Base-by-base conservation (phyloP, 176 grass and related monocot genomes). In the Thalia dealbata region DNA sequence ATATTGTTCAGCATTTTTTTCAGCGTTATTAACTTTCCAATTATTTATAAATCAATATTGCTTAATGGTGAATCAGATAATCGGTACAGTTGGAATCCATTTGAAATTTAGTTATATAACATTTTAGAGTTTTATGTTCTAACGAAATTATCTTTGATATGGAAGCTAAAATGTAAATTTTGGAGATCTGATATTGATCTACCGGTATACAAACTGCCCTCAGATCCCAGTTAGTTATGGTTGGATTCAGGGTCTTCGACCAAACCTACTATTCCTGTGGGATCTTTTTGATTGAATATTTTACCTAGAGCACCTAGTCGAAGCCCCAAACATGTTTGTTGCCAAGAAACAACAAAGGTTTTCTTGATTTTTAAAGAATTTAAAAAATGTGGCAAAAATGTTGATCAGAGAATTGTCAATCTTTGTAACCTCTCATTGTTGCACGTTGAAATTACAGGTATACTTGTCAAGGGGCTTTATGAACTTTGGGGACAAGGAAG, bases 381-480 rank as follows among this genome's bases (percentile, higher is more conserved):
- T 58, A 19, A n/a, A 55, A 55, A 7, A n/a, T 58, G 16, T 58
- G 54, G 21, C 19, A 6, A 21, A 56, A 4, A 54, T 54, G 21
- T 56, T 56, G 52, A n/a, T 58, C 54, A 58, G 19, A 58, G 54
- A 5, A 15, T 18, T 55, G 18, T 15, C 42, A 63, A 73, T 46
- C 25, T 10, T 41, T 54, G 19, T 59, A 52, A 54, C 14, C 38
- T 64, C 26, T 28, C 50, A 24, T 50, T 52, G 48, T 77, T 68
- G 65, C 18, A 22, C 44, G 27, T 22, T 68, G 19, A 43, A 68
- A 68, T 23, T 68, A 29, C 75, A 86, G 93, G 93, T 81, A 52
- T 96, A 73, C 75, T 96, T 23, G 82, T 96, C 71, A 96, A 96
- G 81, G 93, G 93, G 74, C 80, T 92, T 67, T 96, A 86, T 68